These are phyloP conservation scores for Salix koriyanagi DNA, from an alignment of 345 rosid species.

Conservation along the genomic window DNA sequence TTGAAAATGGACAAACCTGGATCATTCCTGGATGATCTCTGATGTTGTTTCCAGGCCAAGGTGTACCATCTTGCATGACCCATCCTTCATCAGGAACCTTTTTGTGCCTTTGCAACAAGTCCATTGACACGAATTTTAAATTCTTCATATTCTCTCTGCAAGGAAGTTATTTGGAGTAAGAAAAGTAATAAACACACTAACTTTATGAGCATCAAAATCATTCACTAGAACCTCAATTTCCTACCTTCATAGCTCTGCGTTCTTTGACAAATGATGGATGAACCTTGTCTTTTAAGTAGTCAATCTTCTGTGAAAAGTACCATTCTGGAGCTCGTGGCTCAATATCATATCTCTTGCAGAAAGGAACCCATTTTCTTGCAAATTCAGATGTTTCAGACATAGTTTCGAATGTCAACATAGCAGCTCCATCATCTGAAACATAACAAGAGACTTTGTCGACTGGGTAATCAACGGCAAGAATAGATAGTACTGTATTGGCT, in stretches of 20 bases:
- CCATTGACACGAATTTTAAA: constrained; percentile 60
- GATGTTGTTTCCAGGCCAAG: constrained; percentile 68
- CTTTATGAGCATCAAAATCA: not conserved
- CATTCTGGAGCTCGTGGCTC: constrained; percentile 76
- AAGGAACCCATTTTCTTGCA: constrained; percentile 71
- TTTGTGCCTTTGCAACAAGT: constrained; percentile 56
- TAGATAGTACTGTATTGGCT: constrained; percentile 63
- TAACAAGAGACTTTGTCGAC: constrained; percentile 66
- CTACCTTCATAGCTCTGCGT: constrained; percentile 67
- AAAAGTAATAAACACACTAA: not conserved
- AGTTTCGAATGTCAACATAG: constrained; percentile 68
- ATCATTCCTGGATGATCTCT: constrained; percentile 72
- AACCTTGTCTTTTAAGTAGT: constrained; percentile 51
- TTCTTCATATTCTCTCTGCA: constrained; percentile 67
- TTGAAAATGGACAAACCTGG: constrained; percentile 37
- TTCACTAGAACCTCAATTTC: not conserved
- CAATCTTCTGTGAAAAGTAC: constrained; percentile 59
- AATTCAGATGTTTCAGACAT: constrained; percentile 64
- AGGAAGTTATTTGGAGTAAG: not conserved
- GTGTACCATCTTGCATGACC: constrained; percentile 73
- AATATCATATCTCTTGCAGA: constrained; percentile 56
- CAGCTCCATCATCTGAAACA: constrained; percentile 73
- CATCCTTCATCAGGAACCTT: constrained; percentile 68
- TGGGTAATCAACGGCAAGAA: constrained; percentile 71
- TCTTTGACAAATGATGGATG: constrained; percentile 58